Evolutionary conservation across 2,329 filamentous ascomycete genomes (phyloP).

Genomic region (Neospermospora avenae): DNA sequence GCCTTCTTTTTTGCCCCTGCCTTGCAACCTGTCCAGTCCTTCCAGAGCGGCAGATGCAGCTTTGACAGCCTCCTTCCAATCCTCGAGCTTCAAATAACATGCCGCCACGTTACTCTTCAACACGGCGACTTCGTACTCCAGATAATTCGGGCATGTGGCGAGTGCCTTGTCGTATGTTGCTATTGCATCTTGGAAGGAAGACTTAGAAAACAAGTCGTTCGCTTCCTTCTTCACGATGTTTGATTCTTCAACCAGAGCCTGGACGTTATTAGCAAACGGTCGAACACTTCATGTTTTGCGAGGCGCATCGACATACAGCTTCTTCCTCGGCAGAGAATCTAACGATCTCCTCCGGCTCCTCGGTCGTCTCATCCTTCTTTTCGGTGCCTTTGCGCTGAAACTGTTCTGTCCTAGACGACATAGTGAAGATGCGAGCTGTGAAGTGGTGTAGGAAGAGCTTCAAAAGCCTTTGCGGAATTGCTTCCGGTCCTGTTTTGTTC

Average conservation of each 20-base stretch:
- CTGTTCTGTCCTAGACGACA: slow-evolving; percentile 33
- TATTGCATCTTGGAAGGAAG: slow-evolving; percentile 73
- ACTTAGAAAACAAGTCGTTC: slow-evolving; percentile 73
- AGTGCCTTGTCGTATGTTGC: slow-evolving; percentile 80
- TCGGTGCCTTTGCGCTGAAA: slow-evolving; percentile 32
- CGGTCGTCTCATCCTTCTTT: slow-evolving; percentile 8
- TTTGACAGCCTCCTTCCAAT: slow-evolving; percentile 81
- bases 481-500: not conserved
- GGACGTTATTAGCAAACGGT: not conserved
- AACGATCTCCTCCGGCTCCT: slow-evolving; percentile 30
- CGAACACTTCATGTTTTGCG: not conserved
- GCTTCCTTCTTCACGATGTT: slow-evolving; percentile 70
- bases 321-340: slow-evolving; percentile 43
- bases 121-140: slow-evolving; percentile 85
- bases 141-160: slow-evolving; percentile 73
- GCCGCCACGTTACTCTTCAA: slow-evolving; percentile 86
- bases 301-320: slow-evolving; percentile 32
- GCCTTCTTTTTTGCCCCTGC: slow-evolving; percentile 16
- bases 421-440: slow-evolving; percentile 16
- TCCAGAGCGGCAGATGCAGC: slow-evolving; percentile 71
- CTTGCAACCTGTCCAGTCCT: slow-evolving; percentile 60
- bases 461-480: not conserved
- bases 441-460: not conserved
- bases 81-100: slow-evolving; percentile 77
- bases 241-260: slow-evolving; percentile 69